Conservation (phyloP, 768 basidiomycete genomes). For the Tephrocybe rancida region DNA sequence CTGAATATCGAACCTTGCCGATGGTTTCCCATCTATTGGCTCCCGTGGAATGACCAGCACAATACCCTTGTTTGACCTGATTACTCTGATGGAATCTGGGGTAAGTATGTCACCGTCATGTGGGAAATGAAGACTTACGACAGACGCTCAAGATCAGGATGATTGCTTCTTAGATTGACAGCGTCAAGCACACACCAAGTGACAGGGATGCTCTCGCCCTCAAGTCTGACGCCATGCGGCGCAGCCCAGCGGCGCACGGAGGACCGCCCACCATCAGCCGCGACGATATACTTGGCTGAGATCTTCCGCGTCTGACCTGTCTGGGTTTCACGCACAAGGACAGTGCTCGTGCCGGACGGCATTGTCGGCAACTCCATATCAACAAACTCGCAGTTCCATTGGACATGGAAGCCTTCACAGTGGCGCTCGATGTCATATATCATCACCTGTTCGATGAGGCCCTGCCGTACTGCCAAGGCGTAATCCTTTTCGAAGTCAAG, state of each 20-base stretch:
- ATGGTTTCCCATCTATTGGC: constrained; percentile 19
- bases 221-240: constrained; percentile 9
- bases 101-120: background rate
- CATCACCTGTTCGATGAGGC: constrained; percentile 20
- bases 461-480: constrained; percentile 17
- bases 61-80: constrained; percentile 16
- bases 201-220: constrained; percentile 15
- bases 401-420: constrained; percentile 16
- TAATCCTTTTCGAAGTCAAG: constrained; percentile 20
- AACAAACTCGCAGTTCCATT: constrained; percentile 17
- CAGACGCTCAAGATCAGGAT: constrained; percentile 17
- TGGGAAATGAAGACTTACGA: constrained; percentile 4
- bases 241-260: constrained; percentile 18
- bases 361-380: constrained; percentile 11
- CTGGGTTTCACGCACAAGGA: constrained; percentile 10
- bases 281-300: constrained; percentile 11
- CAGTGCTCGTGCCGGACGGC: constrained; percentile 5
- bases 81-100: constrained; percentile 4
- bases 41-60: constrained; percentile 18
- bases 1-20: constrained; percentile 20
- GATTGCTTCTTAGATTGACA: constrained; percentile 14
- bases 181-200: constrained; percentile 20
- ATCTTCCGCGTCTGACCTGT: constrained; percentile 11
- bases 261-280: constrained; percentile 16
- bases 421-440: constrained; percentile 16